These are phyloP conservation scores for Acacia concinna DNA, from an alignment of 331 rosid genomes.

Conservation along the genomic window DNA sequence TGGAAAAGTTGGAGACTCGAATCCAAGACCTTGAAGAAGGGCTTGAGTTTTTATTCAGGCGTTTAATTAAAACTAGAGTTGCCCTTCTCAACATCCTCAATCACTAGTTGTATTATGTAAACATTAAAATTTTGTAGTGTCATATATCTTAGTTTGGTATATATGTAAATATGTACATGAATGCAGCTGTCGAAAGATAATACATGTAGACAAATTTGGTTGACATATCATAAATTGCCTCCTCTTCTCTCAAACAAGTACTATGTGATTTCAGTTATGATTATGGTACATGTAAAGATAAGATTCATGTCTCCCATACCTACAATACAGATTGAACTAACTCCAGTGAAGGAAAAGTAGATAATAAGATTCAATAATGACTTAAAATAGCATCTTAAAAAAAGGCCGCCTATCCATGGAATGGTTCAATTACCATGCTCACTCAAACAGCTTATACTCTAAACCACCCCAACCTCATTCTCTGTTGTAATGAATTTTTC, in stretches of 20 bases:
- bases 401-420: background rate
- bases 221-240: background rate
- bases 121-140: background rate
- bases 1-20: conserved; percentile 40
- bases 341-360: background rate
- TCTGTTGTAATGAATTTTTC: background rate
- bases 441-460: no score
- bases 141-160: background rate
- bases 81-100: conserved; percentile 32
- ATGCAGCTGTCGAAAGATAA: background rate
- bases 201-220: background rate
- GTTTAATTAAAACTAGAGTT: conserved; percentile 38
- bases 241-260: background rate
- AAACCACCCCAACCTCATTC: background rate
- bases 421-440: no score
- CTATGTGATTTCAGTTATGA: background rate
- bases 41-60: conserved; percentile 50
- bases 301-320: background rate
- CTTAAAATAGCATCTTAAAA: background rate
- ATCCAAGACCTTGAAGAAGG: conserved; percentile 49
- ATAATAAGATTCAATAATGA: background rate
- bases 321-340: background rate
- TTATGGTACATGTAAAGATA: background rate
- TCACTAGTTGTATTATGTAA: background rate
- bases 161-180: background rate